Evolutionary conservation across 306 rosid genomes (phyloP).

Genomic region (Prosopis cineraria): DNA sequence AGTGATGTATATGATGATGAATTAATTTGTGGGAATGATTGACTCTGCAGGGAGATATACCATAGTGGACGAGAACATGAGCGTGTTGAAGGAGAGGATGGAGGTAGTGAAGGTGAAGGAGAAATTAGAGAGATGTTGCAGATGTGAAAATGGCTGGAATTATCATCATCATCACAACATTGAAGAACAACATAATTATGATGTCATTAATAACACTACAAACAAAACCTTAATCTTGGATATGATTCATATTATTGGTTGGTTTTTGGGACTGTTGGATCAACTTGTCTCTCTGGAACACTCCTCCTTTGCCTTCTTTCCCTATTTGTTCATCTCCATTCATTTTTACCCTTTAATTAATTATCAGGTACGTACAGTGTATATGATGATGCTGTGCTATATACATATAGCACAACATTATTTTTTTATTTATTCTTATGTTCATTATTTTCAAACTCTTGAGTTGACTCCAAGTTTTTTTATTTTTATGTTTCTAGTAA

Average conservation of each 20-base stretch:
- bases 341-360: not conserved
- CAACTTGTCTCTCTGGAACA: constrained; percentile 49
- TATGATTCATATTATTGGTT: constrained; percentile 39
- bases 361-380: no score
- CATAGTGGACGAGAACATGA: constrained; percentile 52
- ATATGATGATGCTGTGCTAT: no score
- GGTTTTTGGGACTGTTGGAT: constrained; percentile 44
- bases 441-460: no score
- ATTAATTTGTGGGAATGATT: no score
- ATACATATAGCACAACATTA: no score
- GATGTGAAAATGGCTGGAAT: constrained; percentile 57
- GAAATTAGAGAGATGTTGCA: constrained; percentile 51
- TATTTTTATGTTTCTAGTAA: no score
- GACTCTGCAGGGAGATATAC: no score
- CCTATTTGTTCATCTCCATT: constrained; percentile 41
- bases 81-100: constrained; percentile 51
- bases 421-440: no score
- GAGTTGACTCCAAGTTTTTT: no score
- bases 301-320: constrained; percentile 50
- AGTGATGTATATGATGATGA: no score
- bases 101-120: constrained; percentile 56
- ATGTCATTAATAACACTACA: not conserved
- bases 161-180: constrained; percentile 2
- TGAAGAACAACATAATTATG: not conserved
- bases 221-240: constrained; percentile 9